A percentile compares a stretch with the other conserved stretches of the same genome.
phyloP scores from a whole-genome alignment of 345 rosid species.

The Salix viminalis region DNA sequence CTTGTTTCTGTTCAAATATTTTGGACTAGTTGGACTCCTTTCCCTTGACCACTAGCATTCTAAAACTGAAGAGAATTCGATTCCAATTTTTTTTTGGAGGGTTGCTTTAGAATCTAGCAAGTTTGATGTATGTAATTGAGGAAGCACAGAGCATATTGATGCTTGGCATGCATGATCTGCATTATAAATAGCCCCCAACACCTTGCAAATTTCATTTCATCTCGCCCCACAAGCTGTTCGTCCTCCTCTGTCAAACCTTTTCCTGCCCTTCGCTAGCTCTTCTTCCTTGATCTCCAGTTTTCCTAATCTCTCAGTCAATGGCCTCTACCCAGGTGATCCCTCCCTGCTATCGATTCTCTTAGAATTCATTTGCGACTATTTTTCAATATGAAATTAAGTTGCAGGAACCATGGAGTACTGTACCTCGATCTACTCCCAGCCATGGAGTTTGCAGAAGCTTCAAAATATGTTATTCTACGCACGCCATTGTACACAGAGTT shows the following conservation, averaged over 20 bases:
- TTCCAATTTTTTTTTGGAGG: not conserved
- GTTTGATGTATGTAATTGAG: not conserved
- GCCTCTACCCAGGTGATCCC: conserved; percentile 1
- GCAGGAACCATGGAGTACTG: too few species aligned
- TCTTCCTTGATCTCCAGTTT: not conserved
- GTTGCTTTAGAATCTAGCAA: not conserved
- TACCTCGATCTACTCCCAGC: too few species aligned
- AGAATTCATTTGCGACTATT: too few species aligned
- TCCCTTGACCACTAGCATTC: too few species aligned
- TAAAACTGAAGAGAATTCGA: not conserved
- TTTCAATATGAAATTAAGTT: too few species aligned
- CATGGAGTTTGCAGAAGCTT: too few species aligned
- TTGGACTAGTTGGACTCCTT: too few species aligned
- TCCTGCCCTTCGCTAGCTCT: not conserved
- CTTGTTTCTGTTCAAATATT: too few species aligned
- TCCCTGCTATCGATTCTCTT: too few species aligned
- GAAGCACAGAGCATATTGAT: not conserved
- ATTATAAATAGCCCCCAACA: conserved; percentile 5
- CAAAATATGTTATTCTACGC: too few species aligned
- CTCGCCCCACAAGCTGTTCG: not conserved
- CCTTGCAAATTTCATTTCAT: not conserved
- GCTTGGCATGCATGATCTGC: not conserved
- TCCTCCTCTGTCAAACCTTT: not conserved
- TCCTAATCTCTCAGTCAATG: not conserved
- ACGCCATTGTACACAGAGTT: too few species aligned